Evolutionary conservation across 2,329 filamentous ascomycete genomes (phyloP), one percentile per base, ranked within the genome.

Genomic region (Stachybotrys chlorohalonatus): DNA sequence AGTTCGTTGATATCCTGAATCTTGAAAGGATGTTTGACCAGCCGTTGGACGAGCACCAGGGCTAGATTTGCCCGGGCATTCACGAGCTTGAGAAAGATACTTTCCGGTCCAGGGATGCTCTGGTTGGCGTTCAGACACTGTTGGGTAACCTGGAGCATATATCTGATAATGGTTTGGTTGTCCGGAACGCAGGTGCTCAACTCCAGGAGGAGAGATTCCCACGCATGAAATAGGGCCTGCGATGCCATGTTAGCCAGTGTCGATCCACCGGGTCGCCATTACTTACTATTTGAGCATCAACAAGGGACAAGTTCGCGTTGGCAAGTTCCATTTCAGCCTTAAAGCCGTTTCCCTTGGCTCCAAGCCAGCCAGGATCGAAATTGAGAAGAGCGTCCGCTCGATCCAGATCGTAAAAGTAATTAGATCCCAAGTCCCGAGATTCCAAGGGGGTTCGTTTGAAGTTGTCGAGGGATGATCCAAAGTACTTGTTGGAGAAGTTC

Each of bases 261-360:
- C 55, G 55, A 6, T 11, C 24, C 49, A 60, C 74, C 63, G 73
- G 61, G 31, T 31, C 45, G 24, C 45, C 11, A 7, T 31, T 46
- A 75, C 85, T 72, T 76, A 89, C 85, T 60, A 94, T 86, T 73
- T 99, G 91, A 30, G 93, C 89, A 68, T 97, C 91, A 39, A 99
- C 90, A 39, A 96, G 77, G 30, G 92, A 95, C 53, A 99, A 70
- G 69, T 99, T 97, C 58, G 87, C 75, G 68, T 99, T 99, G 47
- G 93, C 94, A 57, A 85, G 84, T 63, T 86, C 82, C 71, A 99
- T 86, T 67, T 99, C 94, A 51, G 82, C 81, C 58, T 82, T 80
- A 71, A 95, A 95, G 0, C 92, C 92, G 63, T 86, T 81, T 54
- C 83, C 80, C 60, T 75, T 79, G 60, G 75, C 77, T 48, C 87